Evolutionary conservation across 2,329 filamentous ascomycete genomes (phyloP).

Genomic region (Nakataea oryzae): DNA sequence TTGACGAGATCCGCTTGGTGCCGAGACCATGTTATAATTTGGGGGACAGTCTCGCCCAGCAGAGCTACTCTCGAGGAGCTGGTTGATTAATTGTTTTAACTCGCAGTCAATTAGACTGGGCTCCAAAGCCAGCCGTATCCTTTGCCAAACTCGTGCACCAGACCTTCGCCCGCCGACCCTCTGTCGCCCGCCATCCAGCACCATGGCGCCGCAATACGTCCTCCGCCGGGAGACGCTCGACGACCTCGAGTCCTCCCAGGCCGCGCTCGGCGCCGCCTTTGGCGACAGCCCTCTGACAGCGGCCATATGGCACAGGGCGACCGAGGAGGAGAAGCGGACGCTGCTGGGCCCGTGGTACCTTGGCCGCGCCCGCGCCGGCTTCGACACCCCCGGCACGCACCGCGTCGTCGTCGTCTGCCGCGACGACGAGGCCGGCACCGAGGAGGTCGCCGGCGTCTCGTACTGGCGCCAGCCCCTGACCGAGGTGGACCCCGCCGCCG

Average conservation of each 20-base stretch:
- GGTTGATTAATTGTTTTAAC: not conserved
- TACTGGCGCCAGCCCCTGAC: constrained; percentile 1
- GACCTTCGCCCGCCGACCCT: not conserved
- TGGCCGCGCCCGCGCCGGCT: not conserved
- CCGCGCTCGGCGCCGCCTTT: not conserved
- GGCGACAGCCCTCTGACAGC: not conserved
- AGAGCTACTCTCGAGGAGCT: not conserved
- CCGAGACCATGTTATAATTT: not conserved
- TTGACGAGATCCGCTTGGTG: not conserved
- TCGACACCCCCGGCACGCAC: not conserved
- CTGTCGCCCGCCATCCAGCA: not conserved
- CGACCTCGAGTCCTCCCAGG: not conserved
- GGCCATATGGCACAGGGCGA: not conserved
- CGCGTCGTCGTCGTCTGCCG: not conserved
- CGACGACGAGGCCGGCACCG: not conserved
- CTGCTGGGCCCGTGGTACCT: not conserved
- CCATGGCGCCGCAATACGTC: not conserved
- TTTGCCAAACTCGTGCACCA: too few relatives aligned
- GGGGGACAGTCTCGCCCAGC: not conserved
- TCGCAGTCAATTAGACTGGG: not conserved
- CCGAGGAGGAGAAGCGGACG: not conserved
- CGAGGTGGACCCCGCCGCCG: constrained; percentile 6
- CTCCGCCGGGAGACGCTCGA: not conserved
- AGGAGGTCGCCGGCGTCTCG: not conserved
- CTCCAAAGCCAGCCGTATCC: not conserved